Evolutionary conservation across 2,329 filamentous ascomycete genomes (phyloP), one percentile per base, ranked within the genome.

Genomic region (Tolypocladium ovalisporum): DNA sequence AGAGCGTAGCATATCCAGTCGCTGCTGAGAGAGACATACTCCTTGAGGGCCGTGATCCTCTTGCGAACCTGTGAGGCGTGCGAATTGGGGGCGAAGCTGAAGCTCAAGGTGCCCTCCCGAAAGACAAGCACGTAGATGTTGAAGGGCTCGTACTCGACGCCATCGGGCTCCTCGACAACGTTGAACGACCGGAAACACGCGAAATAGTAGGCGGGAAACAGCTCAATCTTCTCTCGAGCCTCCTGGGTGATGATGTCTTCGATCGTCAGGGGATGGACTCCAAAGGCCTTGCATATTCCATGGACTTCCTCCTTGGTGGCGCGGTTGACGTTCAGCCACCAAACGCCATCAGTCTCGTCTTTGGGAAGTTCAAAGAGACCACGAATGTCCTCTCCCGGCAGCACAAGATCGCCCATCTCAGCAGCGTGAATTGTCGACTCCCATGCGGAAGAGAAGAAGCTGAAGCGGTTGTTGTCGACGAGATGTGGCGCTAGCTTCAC

Each of bases 1-100:
- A 99, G 81, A 49, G 94, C 94, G 70, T 99, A 99, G 77, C 94
- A 99, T 65, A 97, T 95, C 93, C 95, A 99, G 73, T 99, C 94
- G 64, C 91, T 92, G 69, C 90, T 96, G 42, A 99, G 80, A 60
- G 92, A 87, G 65, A 97, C 89, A 68, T 97, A 97, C 68, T 99
- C 94, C 68, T 96, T 93, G 57, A 99, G 79, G 64, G 90, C 88
- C 29, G 90, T 87, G 66, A 99, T 97, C 72, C 94, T 86, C 77
- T 89, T 91, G 63, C 93, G 86, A 32, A 99, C 94, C 62, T 94
- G 90, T 49, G 87, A 82, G 15, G 92, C 90, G 70, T 99, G 94
- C 2, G 86, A 84, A 67, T 95, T 96, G 17, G 87, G 87, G 53
- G 84, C 85, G 70, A 96, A 97, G 62, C 90, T 96, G 76, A 99